These are phyloP conservation scores for Exophiala dermatitidis DNA, from an alignment of 2,329 filamentous ascomycete genomes.

Conservation along the genomic window DNA sequence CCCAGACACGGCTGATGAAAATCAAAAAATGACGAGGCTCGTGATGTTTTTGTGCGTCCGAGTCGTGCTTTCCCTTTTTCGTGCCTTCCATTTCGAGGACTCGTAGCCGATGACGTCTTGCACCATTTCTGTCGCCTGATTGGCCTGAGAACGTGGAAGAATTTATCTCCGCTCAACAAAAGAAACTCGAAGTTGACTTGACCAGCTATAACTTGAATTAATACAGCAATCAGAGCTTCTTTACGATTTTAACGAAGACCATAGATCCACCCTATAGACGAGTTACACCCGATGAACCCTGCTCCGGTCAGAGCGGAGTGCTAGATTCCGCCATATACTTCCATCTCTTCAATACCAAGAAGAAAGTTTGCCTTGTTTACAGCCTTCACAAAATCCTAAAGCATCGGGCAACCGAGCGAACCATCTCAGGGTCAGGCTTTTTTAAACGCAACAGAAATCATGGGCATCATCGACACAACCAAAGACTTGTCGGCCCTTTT, in stretches of 20 bases:
- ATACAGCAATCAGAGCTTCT: neutral
- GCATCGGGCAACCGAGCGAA: too few species aligned
- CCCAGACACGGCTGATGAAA: too few species aligned
- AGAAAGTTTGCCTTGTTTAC: neutral
- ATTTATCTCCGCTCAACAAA: neutral
- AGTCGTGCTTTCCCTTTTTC: too few species aligned
- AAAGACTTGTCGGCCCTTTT: slow-evolving; percentile 71
- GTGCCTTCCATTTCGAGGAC: too few species aligned
- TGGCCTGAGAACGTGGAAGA: neutral
- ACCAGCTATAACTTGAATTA: neutral
- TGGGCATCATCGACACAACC: slow-evolving; percentile 61
- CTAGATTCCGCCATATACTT: neutral
- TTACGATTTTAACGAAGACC: neutral
- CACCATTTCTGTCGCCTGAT: neutral
- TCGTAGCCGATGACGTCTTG: neutral
- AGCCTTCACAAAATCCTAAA: neutral
- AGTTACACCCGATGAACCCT: neutral
- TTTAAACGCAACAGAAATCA: slow-evolving; percentile 30
- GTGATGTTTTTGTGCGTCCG: too few species aligned
- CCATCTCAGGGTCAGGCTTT: neutral
- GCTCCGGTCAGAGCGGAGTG: neutral
- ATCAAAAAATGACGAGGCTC: too few species aligned
- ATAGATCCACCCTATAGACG: neutral
- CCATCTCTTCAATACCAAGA: neutral
- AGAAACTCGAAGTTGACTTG: neutral